Evolutionary conservation across 495 filamentous ascomycete genomes (phyloP).

Genomic region (Hypoxylon fragiforme): DNA sequence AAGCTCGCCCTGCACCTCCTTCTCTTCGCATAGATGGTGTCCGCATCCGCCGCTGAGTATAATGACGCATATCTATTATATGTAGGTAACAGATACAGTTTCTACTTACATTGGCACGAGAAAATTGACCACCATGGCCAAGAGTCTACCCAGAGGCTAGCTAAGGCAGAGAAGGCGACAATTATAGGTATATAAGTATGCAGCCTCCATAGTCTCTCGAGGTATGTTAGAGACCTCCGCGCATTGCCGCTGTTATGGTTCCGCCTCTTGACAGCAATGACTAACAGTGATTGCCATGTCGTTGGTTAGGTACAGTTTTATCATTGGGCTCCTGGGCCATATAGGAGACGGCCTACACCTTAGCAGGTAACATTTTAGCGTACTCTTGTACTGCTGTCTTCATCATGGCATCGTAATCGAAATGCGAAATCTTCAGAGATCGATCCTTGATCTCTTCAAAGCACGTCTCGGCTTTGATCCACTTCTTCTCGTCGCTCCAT

Average conservation of each 20-base stretch:
- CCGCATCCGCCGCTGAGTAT: conserved; percentile 37
- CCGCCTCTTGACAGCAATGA: no score
- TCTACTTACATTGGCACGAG: no score
- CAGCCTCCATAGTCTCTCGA: no score
- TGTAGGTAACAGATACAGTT: conserved; percentile 25
- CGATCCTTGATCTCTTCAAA: conserved; percentile 37
- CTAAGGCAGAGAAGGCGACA: no score
- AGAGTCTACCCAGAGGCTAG: no score
- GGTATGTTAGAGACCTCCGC: no score
- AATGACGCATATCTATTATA: conserved; percentile 43
- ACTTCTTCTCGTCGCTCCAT: conserved; percentile 26
- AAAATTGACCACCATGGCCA: no score
- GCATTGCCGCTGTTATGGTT: no score
- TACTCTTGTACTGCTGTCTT: conserved; percentile 16
- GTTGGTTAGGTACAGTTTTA: no score
- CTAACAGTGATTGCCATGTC: conserved; percentile 55
- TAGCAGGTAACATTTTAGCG: background rate
- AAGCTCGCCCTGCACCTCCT: conserved; percentile 55
- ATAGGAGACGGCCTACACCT: no score
- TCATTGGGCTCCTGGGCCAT: background rate
- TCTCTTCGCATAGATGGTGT: conserved; percentile 30
- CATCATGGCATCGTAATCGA: conserved; percentile 39
- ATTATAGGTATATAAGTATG: no score
- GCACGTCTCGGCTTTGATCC: conserved; percentile 40
- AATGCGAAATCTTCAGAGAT: conserved; percentile 41